Evolutionary conservation across 2,329 filamentous ascomycete species (phyloP).

Genomic region (Blastomyces parvus): DNA sequence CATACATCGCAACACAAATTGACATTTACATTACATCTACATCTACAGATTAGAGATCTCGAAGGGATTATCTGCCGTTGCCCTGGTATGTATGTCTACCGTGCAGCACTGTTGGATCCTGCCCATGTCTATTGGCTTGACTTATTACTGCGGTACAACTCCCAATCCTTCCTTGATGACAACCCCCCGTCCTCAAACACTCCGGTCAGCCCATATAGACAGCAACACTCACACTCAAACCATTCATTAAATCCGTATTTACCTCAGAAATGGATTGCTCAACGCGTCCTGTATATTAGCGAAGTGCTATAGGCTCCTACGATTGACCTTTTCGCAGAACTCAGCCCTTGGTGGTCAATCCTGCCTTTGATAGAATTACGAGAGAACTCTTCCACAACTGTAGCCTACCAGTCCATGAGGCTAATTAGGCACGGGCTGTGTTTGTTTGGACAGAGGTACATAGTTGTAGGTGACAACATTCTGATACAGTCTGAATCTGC

Average conservation of each 20-base stretch:
- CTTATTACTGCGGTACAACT: background rate
- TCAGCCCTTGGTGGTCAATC: constrained; percentile 63
- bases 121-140: background rate
- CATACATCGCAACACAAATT: too few relatives aligned
- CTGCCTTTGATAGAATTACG: constrained; percentile 74
- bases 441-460: constrained; percentile 49
- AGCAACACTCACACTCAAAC: constrained; percentile 56
- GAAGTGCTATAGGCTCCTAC: constrained; percentile 14
- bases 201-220: too few relatives aligned
- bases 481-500: too few relatives aligned
- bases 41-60: too few relatives aligned
- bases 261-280: constrained; percentile 58
- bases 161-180: constrained; percentile 42
- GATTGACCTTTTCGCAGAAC: constrained; percentile 24
- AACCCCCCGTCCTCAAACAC: too few relatives aligned
- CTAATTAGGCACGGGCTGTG: constrained; percentile 63
- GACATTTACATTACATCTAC: too few relatives aligned
- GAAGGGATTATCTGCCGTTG: too few relatives aligned
- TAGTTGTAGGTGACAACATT: constrained; percentile 51
- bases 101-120: background rate
- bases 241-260: constrained; percentile 63
- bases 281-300: constrained; percentile 46
- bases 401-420: constrained; percentile 61
- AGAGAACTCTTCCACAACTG: constrained; percentile 26
- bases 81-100: too few relatives aligned